Evolutionary conservation across 148 eudicot genomes (phyloP), one percentile per base, ranked within the genome.

Genomic region (Silene latifolia): DNA sequence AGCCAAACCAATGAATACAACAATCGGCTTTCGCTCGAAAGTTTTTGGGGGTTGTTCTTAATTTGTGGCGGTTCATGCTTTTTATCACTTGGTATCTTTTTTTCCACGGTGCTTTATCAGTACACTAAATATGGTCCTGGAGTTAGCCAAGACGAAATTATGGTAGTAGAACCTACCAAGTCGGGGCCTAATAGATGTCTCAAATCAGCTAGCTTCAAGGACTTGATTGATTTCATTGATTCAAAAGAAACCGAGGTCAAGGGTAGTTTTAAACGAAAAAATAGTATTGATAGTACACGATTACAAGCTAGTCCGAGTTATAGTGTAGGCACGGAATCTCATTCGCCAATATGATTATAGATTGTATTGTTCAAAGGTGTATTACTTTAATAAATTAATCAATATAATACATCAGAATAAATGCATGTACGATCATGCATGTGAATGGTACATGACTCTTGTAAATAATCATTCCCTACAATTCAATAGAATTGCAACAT

Each of bases 21-120:
- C 0, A 82, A 35, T 76, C 78, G 82, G 69, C 90, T 91, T 5
- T 89, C 97, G 8, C 89, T 93, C 62, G 79, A 39, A 8, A 89
- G 90, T 82, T 93, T 93, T 82, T 93, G 98, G 98, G 98, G 97
- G 63, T 83, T 93, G 47, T 93, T 93, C 73, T 84, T 93, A 35
- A 85, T 93, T 20, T 91, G 93, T 53, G 98, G 91, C 14, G 23
- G 80, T 35, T 80, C 87, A 8, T 89, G 97, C 81, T 71, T 89
- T 65, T 0, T 87, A 42, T 83, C 97, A 14, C 86, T 93, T 8
- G 35, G 73, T 8, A 61, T 87, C 21, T 91, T 87, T 51, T 86
- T 86, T 79, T 78, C 86, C 65, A 82, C 86, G 78, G 85, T 87
- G 42, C 80, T 77, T 67, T 65, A 60, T 67, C 95, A 93, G 81